These are phyloP conservation scores for Trichoderma virens DNA, from an alignment of 495 filamentous ascomycete genomes.

Conservation along the genomic window DNA sequence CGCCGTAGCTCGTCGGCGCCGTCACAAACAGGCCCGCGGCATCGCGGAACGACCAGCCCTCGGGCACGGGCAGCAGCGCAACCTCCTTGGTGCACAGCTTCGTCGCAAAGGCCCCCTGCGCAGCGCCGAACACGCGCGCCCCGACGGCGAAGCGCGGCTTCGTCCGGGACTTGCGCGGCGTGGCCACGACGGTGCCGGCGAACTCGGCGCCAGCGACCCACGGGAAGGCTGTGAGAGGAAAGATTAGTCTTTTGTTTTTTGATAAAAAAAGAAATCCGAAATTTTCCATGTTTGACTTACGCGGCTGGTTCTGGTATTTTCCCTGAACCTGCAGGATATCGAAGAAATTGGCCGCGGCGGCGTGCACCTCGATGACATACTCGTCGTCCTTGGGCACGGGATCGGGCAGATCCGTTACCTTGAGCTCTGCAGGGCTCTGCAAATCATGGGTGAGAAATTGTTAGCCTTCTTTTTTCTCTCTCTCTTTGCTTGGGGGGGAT, in stretches of 20 bases:
- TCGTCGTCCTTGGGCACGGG: slow-evolving; percentile 60
- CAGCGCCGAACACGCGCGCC: slow-evolving; percentile 77
- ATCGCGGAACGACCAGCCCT: slow-evolving; percentile 73
- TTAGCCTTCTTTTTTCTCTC: not conserved
- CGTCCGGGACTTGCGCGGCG: slow-evolving; percentile 40
- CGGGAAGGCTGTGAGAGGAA: slow-evolving; percentile 48
- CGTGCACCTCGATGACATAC: slow-evolving; percentile 86
- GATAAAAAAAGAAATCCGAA: not conserved
- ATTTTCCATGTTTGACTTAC: too few species aligned
- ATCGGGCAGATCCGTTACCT: slow-evolving; percentile 61
- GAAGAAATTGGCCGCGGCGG: slow-evolving; percentile 90
- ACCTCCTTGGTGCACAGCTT: slow-evolving; percentile 59
- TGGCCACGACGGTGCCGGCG: slow-evolving; percentile 63
- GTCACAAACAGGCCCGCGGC: slow-evolving; percentile 89
- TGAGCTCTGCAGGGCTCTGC: slow-evolving; percentile 72
- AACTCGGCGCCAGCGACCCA: slow-evolving; percentile 89
- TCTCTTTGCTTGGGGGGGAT: not conserved
- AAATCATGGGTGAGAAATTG: slow-evolving; percentile 13
- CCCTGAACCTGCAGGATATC: slow-evolving; percentile 86
- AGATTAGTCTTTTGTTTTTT: not conserved
- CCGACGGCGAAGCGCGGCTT: slow-evolving; percentile 59
- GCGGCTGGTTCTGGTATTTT: slow-evolving; percentile 60
- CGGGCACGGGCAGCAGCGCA: slow-evolving; percentile 62
- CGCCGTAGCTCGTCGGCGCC: slow-evolving; percentile 83
- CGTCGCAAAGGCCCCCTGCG: slow-evolving; percentile 81